These are phyloP conservation scores for Tulasnella sp. DNA, from an alignment of 768 basidiomycete species.

Conservation along the genomic window DNA sequence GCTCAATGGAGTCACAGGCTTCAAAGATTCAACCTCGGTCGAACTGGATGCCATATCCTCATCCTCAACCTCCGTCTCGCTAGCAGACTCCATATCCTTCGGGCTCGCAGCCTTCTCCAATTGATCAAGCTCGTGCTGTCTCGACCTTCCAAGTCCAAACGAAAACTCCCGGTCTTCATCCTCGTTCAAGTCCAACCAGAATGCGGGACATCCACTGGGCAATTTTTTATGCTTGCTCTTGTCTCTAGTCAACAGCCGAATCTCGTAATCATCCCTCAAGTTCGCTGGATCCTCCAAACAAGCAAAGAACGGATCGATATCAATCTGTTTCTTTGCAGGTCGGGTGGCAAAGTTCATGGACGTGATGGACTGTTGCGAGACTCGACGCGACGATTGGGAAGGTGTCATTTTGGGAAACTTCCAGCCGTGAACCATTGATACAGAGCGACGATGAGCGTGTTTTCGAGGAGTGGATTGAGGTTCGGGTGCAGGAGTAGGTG, in stretches of 20 bases:
- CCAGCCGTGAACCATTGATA: constrained; percentile 4
- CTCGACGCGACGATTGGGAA: background rate
- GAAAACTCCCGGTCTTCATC: background rate
- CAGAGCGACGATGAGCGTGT: constrained; percentile 7
- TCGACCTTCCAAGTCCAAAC: constrained; percentile 4
- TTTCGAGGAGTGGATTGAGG: too few relatives aligned
- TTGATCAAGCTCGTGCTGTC: constrained; percentile 6
- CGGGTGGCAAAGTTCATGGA: too few relatives aligned
- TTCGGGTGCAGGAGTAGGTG: too few relatives aligned
- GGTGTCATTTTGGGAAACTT: constrained; percentile 1
- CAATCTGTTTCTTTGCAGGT: background rate
- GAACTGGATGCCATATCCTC: background rate
- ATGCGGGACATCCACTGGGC: constrained; percentile 12
- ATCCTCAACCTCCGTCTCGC: background rate
- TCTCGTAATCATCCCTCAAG: background rate
- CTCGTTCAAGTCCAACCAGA: constrained; percentile 13
- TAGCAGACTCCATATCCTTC: background rate
- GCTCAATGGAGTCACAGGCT: background rate
- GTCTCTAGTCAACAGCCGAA: background rate
- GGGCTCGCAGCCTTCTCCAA: background rate
- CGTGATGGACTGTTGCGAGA: background rate
- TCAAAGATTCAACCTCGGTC: background rate
- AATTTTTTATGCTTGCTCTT: constrained; percentile 10
- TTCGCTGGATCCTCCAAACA: constrained; percentile 9
- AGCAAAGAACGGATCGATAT: constrained; percentile 8